Evolutionary conservation across 345 rosid species (phyloP), one percentile per base, ranked within the genome.

Genomic region (Heritiera littoralis): DNA sequence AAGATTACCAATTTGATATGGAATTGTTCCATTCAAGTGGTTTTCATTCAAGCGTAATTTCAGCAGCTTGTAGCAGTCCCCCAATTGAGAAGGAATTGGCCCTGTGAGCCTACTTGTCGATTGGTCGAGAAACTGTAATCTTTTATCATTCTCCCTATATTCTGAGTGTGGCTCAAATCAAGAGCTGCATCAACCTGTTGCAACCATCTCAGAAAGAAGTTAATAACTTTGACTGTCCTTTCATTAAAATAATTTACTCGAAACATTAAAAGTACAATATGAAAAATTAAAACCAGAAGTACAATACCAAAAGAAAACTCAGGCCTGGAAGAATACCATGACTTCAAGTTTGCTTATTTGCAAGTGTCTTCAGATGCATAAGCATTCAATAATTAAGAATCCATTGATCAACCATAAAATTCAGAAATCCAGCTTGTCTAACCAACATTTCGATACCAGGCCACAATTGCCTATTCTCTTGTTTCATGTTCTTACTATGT

Each of bases 131-230:
- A n/a, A n/a, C n/a, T n/a, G n/a, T n/a, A n/a, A n/a, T n/a, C 58
- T 58, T 87, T 87, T 66, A 92, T 93, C 98, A 93, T 93, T 86
- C 94, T 88, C 79, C 97, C 97, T 58, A 93, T 95, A 86, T 92
- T 93, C 81, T 95, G 95, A 0, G 98, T 95, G 88, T 95, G 98
- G 82, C 97, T 93, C 74, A 93, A 86, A 81, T 93, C 98, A 72
- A 93, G 98, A 80, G 98, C 98, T 45, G 98, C 98, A 86, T 91
- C 98, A 78, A 95, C 90, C 84, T 88, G 82, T 74, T 55, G n/a
- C 75, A 74, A 80, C 79, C 80, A 79, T 32, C 32, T 49, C 66
- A 30, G 7, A 15, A 43, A 68, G 35, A 58, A 54, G 74, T 66
- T 23, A 40, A 65, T 60, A 41, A 79, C n/a, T 56, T 75, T 70